Percentiles rank a stretch among this genome's conserved stretches.
Conservation (phyloP, 805 yeast genomes). For the Kodamaea kakaduensis region DNA sequence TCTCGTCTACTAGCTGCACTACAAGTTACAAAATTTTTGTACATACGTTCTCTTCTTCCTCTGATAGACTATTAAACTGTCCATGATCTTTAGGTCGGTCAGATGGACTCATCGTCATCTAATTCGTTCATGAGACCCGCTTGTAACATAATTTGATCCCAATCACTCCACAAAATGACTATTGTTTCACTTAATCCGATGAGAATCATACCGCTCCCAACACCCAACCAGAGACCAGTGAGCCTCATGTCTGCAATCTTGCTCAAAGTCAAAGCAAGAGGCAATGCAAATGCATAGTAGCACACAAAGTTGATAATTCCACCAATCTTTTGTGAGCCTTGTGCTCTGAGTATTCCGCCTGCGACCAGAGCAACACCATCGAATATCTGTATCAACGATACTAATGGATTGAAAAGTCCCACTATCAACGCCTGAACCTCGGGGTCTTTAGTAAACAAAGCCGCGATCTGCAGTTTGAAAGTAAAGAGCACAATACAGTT, state of each 20-base stretch:
- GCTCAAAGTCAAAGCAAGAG: constrained; percentile 59
- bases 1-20: background rate
- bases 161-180: constrained; percentile 47
- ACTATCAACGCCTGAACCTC: constrained; percentile 53
- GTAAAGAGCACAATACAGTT: constrained; percentile 46
- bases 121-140: constrained; percentile 14
- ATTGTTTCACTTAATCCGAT: constrained; percentile 48
- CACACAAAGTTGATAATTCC: constrained; percentile 65
- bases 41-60: background rate
- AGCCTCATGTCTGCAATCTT: constrained; percentile 41
- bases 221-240: constrained; percentile 71
- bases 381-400: constrained; percentile 60
- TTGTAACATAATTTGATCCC: constrained; percentile 44
- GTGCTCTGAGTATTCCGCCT: constrained; percentile 70
- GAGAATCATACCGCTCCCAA: constrained; percentile 58
- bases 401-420: constrained; percentile 52
- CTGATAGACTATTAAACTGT: background rate
- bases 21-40: background rate
- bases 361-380: constrained; percentile 72
- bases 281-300: constrained; percentile 69
- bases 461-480: constrained; percentile 49
- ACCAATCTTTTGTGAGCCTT: constrained; percentile 72
- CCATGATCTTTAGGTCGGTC: too few species aligned
- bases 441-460: constrained; percentile 57
- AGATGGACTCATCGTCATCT: constrained; percentile 5